Evolutionary conservation across 768 basidiomycete genomes (phyloP).

Genomic region (Leucosporidium scottii): DNA sequence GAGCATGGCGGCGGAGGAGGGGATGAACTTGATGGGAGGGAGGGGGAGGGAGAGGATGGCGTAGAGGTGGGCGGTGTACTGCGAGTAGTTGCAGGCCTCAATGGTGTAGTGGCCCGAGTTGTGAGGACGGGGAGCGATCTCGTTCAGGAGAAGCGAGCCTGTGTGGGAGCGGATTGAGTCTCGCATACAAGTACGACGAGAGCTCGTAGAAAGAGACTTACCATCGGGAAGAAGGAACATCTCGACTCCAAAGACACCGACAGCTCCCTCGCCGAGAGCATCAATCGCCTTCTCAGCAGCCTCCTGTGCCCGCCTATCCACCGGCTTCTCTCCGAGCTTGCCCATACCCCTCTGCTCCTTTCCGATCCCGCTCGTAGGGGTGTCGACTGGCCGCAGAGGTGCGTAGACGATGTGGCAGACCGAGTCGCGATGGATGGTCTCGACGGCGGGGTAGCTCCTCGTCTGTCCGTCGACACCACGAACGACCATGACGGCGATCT

Average conservation of each 20-base stretch:
- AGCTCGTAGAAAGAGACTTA: conserved; percentile 41
- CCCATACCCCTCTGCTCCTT: conserved; percentile 40
- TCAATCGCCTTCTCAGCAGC: conserved; percentile 75
- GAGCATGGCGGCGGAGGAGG: conserved; percentile 69
- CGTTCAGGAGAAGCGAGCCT: conserved; percentile 81
- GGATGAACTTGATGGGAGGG: conserved; percentile 43
- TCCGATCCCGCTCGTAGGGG: conserved; percentile 21
- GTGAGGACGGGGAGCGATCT: conserved; percentile 95
- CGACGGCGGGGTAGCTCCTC: conserved; percentile 78
- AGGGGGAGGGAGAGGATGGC: conserved; percentile 84
- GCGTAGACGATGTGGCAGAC: conserved; percentile 90
- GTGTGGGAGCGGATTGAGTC: neutral
- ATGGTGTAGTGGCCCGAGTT: conserved; percentile 99
- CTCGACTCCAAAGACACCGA: conserved; percentile 94
- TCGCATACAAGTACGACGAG: neutral
- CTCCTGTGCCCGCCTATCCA: conserved; percentile 56
- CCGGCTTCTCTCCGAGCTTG: conserved; percentile 47
- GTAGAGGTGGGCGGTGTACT: conserved; percentile 94
- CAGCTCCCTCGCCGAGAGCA: conserved; percentile 60
- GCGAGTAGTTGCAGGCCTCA: conserved; percentile 91
- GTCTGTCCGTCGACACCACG: conserved; percentile 67
- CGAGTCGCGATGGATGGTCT: conserved; percentile 89
- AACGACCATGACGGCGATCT: conserved; percentile 96
- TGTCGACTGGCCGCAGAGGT: conserved; percentile 54
- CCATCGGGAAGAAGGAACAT: conserved; percentile 91